phyloP scores from a whole-genome alignment of 169 alveolate genomes.

The Plasmodium malariae region DNA sequence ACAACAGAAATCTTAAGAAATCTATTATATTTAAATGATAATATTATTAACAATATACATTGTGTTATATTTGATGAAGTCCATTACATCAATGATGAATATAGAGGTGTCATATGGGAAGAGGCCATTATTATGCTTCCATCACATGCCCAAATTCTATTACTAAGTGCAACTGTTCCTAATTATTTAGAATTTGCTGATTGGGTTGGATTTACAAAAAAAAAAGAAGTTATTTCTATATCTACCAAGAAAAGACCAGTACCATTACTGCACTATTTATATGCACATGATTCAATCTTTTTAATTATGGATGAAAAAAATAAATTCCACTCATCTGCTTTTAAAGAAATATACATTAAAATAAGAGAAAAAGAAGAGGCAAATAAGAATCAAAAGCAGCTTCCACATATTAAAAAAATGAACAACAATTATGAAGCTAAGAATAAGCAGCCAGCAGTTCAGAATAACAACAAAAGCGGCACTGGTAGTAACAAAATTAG shows the following conservation, averaged over 20 bases:
- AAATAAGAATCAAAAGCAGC: constrained; percentile 71
- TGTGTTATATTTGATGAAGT: constrained; percentile 99
- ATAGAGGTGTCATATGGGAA: constrained; percentile 99
- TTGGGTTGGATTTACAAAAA: constrained; percentile 96
- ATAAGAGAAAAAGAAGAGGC: constrained; percentile 78
- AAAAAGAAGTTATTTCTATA: constrained; percentile 95
- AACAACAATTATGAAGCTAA: constrained; percentile 7
- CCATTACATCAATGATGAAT: constrained; percentile 97
- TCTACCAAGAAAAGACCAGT: constrained; percentile 96
- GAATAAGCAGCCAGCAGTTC: constrained; percentile 40
- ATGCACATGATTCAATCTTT: constrained; percentile 76
- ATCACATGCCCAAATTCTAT: constrained; percentile 92
- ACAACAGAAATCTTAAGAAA: constrained; percentile 98
- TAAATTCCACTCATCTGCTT: constrained; percentile 76
- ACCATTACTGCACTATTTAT: constrained; percentile 96
- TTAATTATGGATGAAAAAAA: constrained; percentile 76
- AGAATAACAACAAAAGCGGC: neutral
- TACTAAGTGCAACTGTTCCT: constrained; percentile 99
- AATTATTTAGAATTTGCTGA: constrained; percentile 98
- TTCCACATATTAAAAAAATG: neutral
- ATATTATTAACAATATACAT: constrained; percentile 91
- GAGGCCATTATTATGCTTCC: constrained; percentile 97
- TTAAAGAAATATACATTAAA: constrained; percentile 77
- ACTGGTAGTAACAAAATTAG: neutral
- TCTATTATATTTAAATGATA: constrained; percentile 92